phyloP scores from a whole-genome alignment of 2,329 filamentous ascomycete genomes.

The Arthrobotrys musiformis region DNA sequence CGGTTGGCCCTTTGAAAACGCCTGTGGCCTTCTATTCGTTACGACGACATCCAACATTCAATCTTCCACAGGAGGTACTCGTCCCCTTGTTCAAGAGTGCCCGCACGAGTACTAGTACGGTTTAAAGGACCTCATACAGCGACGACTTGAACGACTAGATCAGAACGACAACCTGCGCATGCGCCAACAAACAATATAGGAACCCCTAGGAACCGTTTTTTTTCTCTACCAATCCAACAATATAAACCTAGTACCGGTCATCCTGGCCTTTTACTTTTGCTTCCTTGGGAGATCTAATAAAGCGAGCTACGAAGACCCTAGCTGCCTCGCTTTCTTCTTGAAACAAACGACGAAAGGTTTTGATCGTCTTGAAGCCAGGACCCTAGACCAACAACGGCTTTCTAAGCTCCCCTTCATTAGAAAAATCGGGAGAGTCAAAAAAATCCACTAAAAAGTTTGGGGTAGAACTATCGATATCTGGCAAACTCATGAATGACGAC shows the following conservation, averaged over 20 bases:
- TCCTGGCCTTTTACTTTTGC: conserved; percentile 12
- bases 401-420: conserved; percentile 5
- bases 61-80: conserved; percentile 12
- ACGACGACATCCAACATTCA: conserved; percentile 16
- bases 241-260: conserved; percentile 8
- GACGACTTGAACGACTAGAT: neutral
- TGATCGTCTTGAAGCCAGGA: conserved; percentile 5
- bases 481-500: conserved; percentile 53
- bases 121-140: neutral
- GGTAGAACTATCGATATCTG: conserved; percentile 10
- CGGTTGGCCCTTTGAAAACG: neutral
- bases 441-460: neutral
- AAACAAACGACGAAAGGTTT: conserved; percentile 20
- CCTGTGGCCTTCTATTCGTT: neutral
- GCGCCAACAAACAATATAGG: neutral
- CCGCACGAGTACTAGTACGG: neutral
- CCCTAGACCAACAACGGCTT: conserved; percentile 14
- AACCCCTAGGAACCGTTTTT: neutral
- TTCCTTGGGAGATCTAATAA: conserved; percentile 1
- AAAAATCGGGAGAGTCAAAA: neutral
- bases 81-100: conserved; percentile 7
- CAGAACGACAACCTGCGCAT: conserved; percentile 11
- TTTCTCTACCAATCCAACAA: conserved; percentile 25
- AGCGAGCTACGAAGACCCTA: conserved; percentile 10
- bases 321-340: conserved; percentile 19